Evolutionary conservation across 495 filamentous ascomycete species (phyloP).

Genomic region (Hypomontagnella monticulosa): DNA sequence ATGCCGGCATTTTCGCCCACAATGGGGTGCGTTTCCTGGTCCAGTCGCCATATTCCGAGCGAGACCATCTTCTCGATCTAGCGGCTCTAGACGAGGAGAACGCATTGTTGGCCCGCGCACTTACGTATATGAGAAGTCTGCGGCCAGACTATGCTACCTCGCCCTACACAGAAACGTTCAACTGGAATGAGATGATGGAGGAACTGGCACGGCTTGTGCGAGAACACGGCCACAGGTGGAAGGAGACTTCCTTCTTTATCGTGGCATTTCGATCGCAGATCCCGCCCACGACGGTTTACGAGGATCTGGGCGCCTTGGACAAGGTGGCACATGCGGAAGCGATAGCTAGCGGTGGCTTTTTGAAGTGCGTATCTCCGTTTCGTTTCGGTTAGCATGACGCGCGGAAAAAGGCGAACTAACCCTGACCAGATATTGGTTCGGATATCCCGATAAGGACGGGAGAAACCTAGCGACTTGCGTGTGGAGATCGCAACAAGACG

Average conservation of each 20-base stretch:
- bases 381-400: conserved; percentile 18
- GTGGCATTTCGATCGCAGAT: conserved; percentile 83
- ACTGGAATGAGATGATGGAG: conserved; percentile 73
- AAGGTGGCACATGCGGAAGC: conserved; percentile 81
- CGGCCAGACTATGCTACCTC: conserved; percentile 80
- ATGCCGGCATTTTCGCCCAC: conserved; percentile 22
- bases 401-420: conserved; percentile 41
- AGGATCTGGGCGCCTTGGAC: conserved; percentile 73
- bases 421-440: conserved; percentile 78
- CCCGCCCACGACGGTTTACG: conserved; percentile 66
- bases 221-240: conserved; percentile 65
- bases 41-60: conserved; percentile 76
- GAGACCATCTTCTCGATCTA: conserved; percentile 76
- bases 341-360: conserved; percentile 76
- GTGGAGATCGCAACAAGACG: conserved; percentile 77
- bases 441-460: conserved; percentile 67
- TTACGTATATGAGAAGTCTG: conserved; percentile 68
- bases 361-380: conserved; percentile 66
- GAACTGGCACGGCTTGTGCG: conserved; percentile 59
- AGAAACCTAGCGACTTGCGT: conserved; percentile 81
- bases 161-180: conserved; percentile 77
- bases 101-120: conserved; percentile 73
- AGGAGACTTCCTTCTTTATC: conserved; percentile 74
- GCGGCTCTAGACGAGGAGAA: conserved; percentile 68
- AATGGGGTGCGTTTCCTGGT: conserved; percentile 60